These are phyloP conservation scores for Suillus spraguei DNA, from an alignment of 768 basidiomycete genomes.

Conservation along the genomic window DNA sequence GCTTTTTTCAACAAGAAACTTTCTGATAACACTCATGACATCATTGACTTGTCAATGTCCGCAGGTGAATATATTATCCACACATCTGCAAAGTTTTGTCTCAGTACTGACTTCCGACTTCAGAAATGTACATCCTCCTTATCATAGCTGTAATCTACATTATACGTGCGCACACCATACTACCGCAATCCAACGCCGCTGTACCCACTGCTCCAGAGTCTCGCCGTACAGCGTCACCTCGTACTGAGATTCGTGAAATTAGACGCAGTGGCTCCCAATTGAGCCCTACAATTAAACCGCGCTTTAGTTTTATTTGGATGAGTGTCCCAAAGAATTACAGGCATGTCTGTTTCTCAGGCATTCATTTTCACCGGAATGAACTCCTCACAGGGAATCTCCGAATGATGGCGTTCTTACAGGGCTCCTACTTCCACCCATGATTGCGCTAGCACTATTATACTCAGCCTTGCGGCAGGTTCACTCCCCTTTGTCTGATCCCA, in stretches of 20 bases:
- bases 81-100: constrained; percentile 9
- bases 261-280: constrained; percentile 38
- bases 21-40: constrained; percentile 15
- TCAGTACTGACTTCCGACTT: constrained; percentile 10
- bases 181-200: constrained; percentile 30
- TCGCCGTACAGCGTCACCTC: constrained; percentile 41
- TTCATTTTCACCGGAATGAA: constrained; percentile 10
- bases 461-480: constrained; percentile 46
- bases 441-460: constrained; percentile 69
- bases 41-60: constrained; percentile 47
- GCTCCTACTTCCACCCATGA: constrained; percentile 80
- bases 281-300: constrained; percentile 41
- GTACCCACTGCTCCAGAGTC: constrained; percentile 21
- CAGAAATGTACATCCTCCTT: constrained; percentile 63
- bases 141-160: constrained; percentile 60
- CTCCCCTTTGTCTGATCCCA: constrained; percentile 26
- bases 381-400: constrained; percentile 59
- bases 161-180: constrained; percentile 58
- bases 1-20: constrained; percentile 52
- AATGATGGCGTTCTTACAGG: constrained; percentile 90
- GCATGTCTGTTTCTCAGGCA: constrained; percentile 37
- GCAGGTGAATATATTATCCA: constrained; percentile 43
- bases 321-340: constrained; percentile 87
- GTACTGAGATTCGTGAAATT: constrained; percentile 48
- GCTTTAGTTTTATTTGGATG: constrained; percentile 85